phyloP scores from a whole-genome alignment of 2,329 filamentous ascomycete genomes.

The Rosellinia necatrix region DNA sequence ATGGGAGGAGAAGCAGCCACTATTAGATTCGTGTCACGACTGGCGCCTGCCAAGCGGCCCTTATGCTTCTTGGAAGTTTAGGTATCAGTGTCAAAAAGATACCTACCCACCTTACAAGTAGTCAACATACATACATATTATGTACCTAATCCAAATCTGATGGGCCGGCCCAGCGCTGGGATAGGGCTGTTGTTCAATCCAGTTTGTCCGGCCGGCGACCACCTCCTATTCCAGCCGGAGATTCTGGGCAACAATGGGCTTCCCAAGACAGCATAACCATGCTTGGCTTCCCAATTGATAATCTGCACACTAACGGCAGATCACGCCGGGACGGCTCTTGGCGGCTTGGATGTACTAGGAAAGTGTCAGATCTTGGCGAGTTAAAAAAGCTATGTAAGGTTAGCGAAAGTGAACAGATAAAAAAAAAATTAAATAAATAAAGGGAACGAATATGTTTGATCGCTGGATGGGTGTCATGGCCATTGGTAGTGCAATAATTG shows the following conservation, averaged over 20 bases:
- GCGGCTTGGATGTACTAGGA: background rate
- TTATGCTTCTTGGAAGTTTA: background rate
- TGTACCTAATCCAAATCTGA: too few species aligned
- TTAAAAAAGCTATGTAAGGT: too few species aligned
- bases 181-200: too few species aligned
- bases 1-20: background rate
- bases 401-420: too few species aligned
- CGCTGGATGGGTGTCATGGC: too few species aligned
- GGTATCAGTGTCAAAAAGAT: background rate
- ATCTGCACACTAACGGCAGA: slow-evolving; percentile 9
- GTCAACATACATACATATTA: too few species aligned
- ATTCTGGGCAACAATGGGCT: too few species aligned
- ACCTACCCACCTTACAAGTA: too few species aligned
- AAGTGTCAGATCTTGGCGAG: slow-evolving; percentile 6
- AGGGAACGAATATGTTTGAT: too few species aligned
- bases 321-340: slow-evolving; percentile 12
- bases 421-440: too few species aligned
- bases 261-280: slow-evolving; percentile 2
- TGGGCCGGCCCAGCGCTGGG: background rate
- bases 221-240: too few species aligned
- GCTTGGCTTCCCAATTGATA: background rate
- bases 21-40: background rate
- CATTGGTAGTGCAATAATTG: background rate
- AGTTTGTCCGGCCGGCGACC: too few species aligned
- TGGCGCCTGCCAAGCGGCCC: background rate